phyloP scores from a whole-genome alignment of 495 filamentous ascomycete species.

The Lentithecium fluviatile region DNA sequence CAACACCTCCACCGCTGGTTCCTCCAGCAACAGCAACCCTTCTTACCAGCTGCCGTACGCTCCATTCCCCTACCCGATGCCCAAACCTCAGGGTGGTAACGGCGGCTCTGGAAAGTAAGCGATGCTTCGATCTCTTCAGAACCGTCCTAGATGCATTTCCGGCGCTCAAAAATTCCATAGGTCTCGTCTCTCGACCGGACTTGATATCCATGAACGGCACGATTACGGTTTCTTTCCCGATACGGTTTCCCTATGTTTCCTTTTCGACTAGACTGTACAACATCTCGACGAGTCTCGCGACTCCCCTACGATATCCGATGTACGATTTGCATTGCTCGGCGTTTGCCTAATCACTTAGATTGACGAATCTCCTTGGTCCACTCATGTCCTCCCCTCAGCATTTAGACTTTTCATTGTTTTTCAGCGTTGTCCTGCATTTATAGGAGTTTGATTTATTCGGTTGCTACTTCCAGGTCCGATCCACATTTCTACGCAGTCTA shows the following conservation, averaged over 20 bases:
- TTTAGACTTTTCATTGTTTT: neutral
- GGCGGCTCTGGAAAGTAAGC: constrained; percentile 27
- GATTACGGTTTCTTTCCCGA: neutral
- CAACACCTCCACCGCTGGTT: constrained; percentile 25
- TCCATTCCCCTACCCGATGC: constrained; percentile 33
- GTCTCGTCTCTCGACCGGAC: too few species aligned
- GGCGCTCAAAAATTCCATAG: constrained; percentile 1
- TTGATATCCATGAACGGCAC: too few species aligned
- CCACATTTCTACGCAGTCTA: neutral
- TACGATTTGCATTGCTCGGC: neutral
- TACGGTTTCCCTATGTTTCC: neutral
- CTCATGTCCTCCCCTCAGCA: neutral
- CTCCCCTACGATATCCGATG: too few species aligned
- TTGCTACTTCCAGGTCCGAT: neutral
- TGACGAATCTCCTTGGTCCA: neutral
- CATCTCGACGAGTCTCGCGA: neutral
- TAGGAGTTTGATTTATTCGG: neutral
- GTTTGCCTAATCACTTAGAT: neutral
- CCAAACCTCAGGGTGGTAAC: constrained; percentile 16
- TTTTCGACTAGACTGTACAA: neutral
- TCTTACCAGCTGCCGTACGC: constrained; percentile 27
- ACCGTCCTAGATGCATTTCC: constrained; percentile 5
- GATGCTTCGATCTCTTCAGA: neutral
- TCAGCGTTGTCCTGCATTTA: neutral
- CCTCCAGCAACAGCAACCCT: neutral